Evolutionary conservation across 306 rosid species (phyloP).

Genomic region (Gynostemma pentaphyllum): DNA sequence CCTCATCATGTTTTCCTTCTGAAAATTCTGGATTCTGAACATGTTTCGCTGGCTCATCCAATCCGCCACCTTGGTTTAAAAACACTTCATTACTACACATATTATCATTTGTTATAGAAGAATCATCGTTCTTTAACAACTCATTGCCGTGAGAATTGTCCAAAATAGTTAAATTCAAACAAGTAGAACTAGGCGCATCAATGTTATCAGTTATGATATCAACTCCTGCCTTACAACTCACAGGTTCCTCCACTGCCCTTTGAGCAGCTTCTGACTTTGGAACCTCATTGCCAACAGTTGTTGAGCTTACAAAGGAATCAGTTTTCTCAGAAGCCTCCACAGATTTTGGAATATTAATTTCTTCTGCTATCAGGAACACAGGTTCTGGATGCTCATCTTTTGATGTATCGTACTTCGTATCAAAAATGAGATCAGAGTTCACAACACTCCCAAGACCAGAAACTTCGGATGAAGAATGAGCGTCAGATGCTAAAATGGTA

Average conservation of each 20-base stretch:
- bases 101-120: slow-evolving; percentile 26
- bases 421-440: slow-evolving; percentile 12
- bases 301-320: slow-evolving; percentile 16
- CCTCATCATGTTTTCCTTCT: slow-evolving; percentile 31
- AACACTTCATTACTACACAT: slow-evolving; percentile 18
- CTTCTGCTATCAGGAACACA: slow-evolving; percentile 14
- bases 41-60: slow-evolving; percentile 26
- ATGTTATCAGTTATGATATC: slow-evolving; percentile 15
- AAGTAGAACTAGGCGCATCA: slow-evolving; percentile 12
- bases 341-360: slow-evolving; percentile 10
- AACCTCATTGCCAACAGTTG: slow-evolving; percentile 14
- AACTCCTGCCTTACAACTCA: slow-evolving; percentile 23
- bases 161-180: slow-evolving; percentile 18
- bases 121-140: slow-evolving; percentile 4
- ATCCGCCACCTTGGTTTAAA: slow-evolving; percentile 16
- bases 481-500: slow-evolving; percentile 15
- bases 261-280: slow-evolving; percentile 19
- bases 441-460: slow-evolving; percentile 19
- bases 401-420: slow-evolving; percentile 19
- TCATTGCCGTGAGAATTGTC: slow-evolving; percentile 10
- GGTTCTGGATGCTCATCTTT: slow-evolving; percentile 23
- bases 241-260: slow-evolving; percentile 23
- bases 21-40: slow-evolving; percentile 15
- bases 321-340: slow-evolving; percentile 16
- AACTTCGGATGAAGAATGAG: slow-evolving; percentile 28